These are phyloP conservation scores for Beta lomatogona DNA, from an alignment of 179 eudicot genomes.

Conservation along the genomic window DNA sequence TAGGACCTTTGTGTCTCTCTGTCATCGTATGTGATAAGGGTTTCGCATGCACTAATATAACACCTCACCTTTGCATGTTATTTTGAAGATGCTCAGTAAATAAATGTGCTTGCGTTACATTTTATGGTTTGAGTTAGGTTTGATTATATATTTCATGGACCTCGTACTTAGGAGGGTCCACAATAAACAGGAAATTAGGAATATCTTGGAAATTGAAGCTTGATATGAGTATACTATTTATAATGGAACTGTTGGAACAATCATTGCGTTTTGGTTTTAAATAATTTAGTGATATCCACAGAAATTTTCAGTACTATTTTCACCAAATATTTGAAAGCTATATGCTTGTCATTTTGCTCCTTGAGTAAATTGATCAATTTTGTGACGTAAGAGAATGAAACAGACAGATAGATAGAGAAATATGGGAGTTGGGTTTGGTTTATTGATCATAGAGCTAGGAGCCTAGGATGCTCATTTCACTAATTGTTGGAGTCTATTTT, in stretches of 20 bases:
- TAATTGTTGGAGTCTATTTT: too few relatives aligned
- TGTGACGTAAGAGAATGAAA: slow-evolving; percentile 10
- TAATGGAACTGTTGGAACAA: slow-evolving; percentile 32
- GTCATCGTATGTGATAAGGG: too few relatives aligned
- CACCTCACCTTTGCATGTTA: background rate
- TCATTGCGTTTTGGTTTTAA: slow-evolving; percentile 29
- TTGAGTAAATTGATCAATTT: background rate
- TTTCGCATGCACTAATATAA: background rate
- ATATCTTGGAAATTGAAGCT: slow-evolving; percentile 43
- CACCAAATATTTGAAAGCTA: slow-evolving; percentile 23
- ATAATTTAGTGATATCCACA: background rate
- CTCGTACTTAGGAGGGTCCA: slow-evolving; percentile 34
- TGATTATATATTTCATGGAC: slow-evolving; percentile 7
- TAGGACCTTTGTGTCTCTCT: too few relatives aligned
- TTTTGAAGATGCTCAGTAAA: background rate
- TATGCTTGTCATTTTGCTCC: slow-evolving; percentile 8
- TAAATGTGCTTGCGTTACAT: background rate
- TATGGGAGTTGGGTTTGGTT: background rate
- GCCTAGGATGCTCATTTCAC: too few relatives aligned
- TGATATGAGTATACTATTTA: slow-evolving; percentile 18
- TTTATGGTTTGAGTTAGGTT: background rate
- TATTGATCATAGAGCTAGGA: too few relatives aligned
- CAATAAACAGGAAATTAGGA: slow-evolving; percentile 12
- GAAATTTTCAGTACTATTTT: background rate
- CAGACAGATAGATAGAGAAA: background rate